Evolutionary conservation across 805 yeast species (phyloP).

Genomic region (Yamadazyma philogaea): DNA sequence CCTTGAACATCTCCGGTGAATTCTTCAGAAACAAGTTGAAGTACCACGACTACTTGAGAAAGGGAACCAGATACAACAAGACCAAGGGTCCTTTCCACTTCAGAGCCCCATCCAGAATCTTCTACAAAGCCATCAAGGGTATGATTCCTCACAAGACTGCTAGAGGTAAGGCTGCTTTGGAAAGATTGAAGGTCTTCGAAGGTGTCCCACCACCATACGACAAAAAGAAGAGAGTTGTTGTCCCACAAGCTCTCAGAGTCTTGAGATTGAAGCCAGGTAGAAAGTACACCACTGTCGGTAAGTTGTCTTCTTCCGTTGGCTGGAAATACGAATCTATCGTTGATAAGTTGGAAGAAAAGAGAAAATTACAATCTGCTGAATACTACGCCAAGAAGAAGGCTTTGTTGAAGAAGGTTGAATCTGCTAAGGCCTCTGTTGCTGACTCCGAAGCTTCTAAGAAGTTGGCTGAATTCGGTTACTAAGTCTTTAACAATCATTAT

Average conservation of each 20-base stretch:
- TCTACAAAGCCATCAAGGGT: slow-evolving; percentile 99
- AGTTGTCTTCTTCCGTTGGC: slow-evolving; percentile 94
- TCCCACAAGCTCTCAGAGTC: slow-evolving; percentile 99
- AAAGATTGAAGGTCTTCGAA: slow-evolving; percentile 98
- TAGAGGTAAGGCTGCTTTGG: slow-evolving; percentile 99
- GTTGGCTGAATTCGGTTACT: slow-evolving; percentile 97
- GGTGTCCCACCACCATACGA: slow-evolving; percentile 99
- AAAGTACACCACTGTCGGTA: slow-evolving; percentile 98
- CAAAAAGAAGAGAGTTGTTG: slow-evolving; percentile 99
- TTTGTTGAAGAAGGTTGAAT: slow-evolving; percentile 83
- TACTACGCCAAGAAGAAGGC: slow-evolving; percentile 99
- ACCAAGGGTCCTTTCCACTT: slow-evolving; percentile 99
- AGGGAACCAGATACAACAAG: slow-evolving; percentile 98
- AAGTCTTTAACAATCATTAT: slow-evolving; percentile 29
- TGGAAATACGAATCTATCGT: slow-evolving; percentile 99
- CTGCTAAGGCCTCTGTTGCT: slow-evolving; percentile 85
- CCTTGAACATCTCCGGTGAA: slow-evolving; percentile 98
- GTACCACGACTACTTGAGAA: slow-evolving; percentile 99
- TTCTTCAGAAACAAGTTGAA: slow-evolving; percentile 99
- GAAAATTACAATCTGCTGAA: slow-evolving; percentile 98
- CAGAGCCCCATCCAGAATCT: slow-evolving; percentile 99
- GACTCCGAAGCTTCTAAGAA: slow-evolving; percentile 87
- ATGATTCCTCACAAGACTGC: slow-evolving; percentile 99
- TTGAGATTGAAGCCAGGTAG: slow-evolving; percentile 99
- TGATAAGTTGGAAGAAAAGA: slow-evolving; percentile 96